Evolutionary conservation across 352 stramenopile species (phyloP).

Genomic region (Globisporangium canariense): DNA sequence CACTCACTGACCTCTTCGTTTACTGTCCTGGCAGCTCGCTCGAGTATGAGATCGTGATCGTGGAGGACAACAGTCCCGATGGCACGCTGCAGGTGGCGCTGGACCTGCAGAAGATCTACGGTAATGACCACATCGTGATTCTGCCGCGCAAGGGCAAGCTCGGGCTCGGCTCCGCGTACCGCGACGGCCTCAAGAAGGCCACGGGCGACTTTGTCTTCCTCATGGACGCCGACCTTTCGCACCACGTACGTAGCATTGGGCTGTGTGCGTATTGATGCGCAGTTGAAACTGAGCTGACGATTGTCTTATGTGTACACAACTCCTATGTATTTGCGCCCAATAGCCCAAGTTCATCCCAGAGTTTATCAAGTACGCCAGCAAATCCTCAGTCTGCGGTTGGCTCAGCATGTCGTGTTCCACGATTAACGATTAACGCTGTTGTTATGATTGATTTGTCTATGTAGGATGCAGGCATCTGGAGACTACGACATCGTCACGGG

Average conservation of each 20-base stretch:
- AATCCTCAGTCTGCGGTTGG: neutral
- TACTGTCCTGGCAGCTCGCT: slow-evolving; percentile 48
- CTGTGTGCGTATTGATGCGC: too few species aligned
- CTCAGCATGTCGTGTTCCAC: neutral
- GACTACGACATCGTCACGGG: slow-evolving; percentile 96
- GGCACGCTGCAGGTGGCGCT: slow-evolving; percentile 93
- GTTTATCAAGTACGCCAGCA: slow-evolving; percentile 64
- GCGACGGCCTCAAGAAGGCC: slow-evolving; percentile 91
- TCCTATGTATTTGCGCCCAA: neutral
- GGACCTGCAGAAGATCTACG: slow-evolving; percentile 89
- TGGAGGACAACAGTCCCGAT: slow-evolving; percentile 98
- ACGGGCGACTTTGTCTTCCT: slow-evolving; percentile 95
- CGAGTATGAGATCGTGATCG: slow-evolving; percentile 96
- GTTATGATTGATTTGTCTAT: neutral
- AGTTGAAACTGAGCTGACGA: too few species aligned
- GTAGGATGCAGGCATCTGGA: slow-evolving; percentile 65
- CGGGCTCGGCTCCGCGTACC: slow-evolving; percentile 95
- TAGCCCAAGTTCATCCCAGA: slow-evolving; percentile 97
- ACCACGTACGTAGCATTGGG: slow-evolving; percentile 77
- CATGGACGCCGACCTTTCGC: slow-evolving; percentile 98
- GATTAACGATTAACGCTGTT: neutral
- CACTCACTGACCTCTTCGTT: neutral
- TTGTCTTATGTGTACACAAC: too few species aligned
- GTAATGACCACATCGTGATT: slow-evolving; percentile 91
- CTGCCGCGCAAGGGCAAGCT: slow-evolving; percentile 94